Conservation (phyloP, 2,329 filamentous ascomycete genomes). For the Chaetomium olivaceum region DNA sequence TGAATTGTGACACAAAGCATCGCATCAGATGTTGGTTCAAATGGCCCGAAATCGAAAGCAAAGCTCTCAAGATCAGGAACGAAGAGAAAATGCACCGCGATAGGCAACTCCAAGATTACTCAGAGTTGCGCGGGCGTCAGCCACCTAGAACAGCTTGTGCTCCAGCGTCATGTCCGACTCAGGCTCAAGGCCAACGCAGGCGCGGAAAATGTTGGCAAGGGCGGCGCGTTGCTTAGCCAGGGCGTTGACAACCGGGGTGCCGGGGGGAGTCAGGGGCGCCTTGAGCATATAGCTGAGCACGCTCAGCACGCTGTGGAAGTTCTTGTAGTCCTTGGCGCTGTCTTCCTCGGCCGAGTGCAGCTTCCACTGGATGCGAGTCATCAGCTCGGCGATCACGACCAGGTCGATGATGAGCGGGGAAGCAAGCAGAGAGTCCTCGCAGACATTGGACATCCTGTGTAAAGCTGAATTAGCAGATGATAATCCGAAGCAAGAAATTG, state of each 20-base stretch:
- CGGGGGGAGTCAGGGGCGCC: conserved; percentile 90
- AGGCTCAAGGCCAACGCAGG: conserved; percentile 92
- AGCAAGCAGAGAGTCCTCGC: conserved; percentile 94
- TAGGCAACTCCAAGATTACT: neutral
- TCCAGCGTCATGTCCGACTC: conserved; percentile 99
- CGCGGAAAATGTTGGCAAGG: conserved; percentile 97
- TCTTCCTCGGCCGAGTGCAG: conserved; percentile 53
- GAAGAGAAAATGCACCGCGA: conserved; percentile 4
- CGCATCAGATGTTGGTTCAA: neutral
- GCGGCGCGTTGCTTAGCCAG: conserved; percentile 94
- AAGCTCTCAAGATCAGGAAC: neutral
- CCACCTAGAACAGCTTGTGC: conserved; percentile 84
- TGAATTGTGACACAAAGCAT: neutral
- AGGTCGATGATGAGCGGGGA: conserved; percentile 97
- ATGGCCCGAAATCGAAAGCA: neutral
- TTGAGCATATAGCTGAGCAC: conserved; percentile 99
- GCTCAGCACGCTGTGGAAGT: conserved; percentile 95
- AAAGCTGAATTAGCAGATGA: neutral
- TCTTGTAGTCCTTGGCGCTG: conserved; percentile 71
- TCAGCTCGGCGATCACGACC: conserved; percentile 90
- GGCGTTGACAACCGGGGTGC: conserved; percentile 93
- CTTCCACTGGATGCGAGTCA: conserved; percentile 97
- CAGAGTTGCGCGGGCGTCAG: neutral
- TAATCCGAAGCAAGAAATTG: neutral
- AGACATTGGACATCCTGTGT: conserved; percentile 89